These are phyloP conservation scores for Talaromyces sp. DNA, from an alignment of 2,329 filamentous ascomycete genomes.

Conservation along the genomic window DNA sequence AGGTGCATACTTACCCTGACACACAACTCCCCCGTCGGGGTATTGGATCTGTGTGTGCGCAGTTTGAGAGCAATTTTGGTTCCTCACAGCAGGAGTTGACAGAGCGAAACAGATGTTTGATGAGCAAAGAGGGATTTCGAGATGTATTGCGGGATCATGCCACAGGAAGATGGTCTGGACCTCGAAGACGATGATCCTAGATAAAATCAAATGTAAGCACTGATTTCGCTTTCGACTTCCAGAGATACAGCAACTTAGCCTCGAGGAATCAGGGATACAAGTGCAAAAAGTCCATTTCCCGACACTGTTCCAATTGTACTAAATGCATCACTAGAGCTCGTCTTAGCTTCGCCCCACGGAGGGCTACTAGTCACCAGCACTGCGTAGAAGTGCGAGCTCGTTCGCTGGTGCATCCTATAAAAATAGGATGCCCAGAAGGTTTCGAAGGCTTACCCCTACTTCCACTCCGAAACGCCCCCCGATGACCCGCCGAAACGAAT, in stretches of 20 bases:
- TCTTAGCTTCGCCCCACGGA: neutral
- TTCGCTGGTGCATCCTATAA: conserved; percentile 16
- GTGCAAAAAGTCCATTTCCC: too few relatives aligned
- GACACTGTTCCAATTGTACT: too few relatives aligned
- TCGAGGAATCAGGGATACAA: too few relatives aligned
- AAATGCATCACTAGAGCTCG: neutral
- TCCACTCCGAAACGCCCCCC: too few relatives aligned
- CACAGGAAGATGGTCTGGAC: neutral
- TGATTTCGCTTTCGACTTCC: neutral
- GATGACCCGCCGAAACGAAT: too few relatives aligned
- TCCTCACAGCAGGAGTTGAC: conserved; percentile 2
- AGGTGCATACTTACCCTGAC: neutral
- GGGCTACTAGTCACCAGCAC: conserved; percentile 3
- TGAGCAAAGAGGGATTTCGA: neutral
- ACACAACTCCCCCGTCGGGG: neutral
- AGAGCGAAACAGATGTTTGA: neutral
- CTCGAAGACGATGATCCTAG: too few relatives aligned
- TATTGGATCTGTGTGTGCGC: neutral
- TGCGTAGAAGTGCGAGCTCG: neutral
- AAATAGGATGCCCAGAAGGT: too few relatives aligned
- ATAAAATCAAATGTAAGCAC: neutral
- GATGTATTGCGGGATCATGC: neutral
- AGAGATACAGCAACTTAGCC: too few relatives aligned
- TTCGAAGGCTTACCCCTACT: too few relatives aligned
- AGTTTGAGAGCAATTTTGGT: neutral